Conservation (phyloP, 441 rosid genomes). For the Francoa sonchifolia region DNA sequence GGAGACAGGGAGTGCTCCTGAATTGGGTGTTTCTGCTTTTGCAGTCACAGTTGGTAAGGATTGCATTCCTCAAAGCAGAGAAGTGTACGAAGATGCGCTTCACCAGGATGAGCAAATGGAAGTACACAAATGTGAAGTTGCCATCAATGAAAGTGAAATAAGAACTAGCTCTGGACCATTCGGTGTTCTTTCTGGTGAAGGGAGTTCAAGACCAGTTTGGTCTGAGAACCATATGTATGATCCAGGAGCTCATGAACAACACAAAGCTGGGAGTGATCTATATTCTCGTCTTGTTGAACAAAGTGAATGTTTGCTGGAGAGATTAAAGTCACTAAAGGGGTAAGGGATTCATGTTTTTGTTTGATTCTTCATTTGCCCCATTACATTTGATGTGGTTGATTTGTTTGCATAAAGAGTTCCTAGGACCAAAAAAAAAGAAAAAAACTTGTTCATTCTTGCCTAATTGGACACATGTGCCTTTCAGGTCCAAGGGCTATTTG, state of each 20-base stretch:
- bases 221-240: constrained; percentile 14
- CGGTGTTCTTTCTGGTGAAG: constrained; percentile 18
- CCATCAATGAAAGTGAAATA: constrained; percentile 18
- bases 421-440: neutral
- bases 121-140: constrained; percentile 22
- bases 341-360: constrained; percentile 21
- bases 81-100: constrained; percentile 12
- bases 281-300: constrained; percentile 37
- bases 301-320: constrained; percentile 55
- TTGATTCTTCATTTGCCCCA: constrained; percentile 10
- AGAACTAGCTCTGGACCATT: constrained; percentile 17
- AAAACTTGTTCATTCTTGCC: constrained; percentile 1
- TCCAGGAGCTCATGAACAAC: constrained; percentile 19
- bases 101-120: constrained; percentile 22
- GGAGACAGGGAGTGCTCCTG: constrained; percentile 19
- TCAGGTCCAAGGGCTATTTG: constrained; percentile 43
- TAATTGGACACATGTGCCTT: constrained; percentile 11
- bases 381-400: neutral
- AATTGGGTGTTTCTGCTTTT: constrained; percentile 25
- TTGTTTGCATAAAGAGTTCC: neutral
- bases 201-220: constrained; percentile 11
- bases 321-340: constrained; percentile 64
- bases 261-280: constrained; percentile 24
- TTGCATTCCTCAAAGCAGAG: constrained; percentile 23
- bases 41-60: constrained; percentile 14